Evolutionary conservation across 1,139 yeast genomes (phyloP).

Genomic region (Zygosaccharomyces pseudobailii): DNA sequence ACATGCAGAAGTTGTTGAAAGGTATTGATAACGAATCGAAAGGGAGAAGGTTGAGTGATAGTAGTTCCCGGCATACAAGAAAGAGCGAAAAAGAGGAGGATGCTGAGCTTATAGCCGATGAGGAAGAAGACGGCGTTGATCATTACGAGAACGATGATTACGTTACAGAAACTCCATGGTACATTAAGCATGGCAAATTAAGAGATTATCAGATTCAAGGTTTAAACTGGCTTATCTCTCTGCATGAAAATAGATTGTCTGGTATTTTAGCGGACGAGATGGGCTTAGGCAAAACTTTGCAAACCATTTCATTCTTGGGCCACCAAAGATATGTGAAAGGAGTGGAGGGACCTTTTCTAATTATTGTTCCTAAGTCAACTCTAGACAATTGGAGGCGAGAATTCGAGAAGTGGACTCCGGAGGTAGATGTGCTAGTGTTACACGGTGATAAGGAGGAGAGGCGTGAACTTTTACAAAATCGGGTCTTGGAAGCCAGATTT

Average conservation of each 20-base stretch:
- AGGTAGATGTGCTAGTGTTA: slow-evolving; percentile 58
- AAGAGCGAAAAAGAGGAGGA: slow-evolving; percentile 70
- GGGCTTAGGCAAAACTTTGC: slow-evolving; percentile 96
- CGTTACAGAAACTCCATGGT: slow-evolving; percentile 54
- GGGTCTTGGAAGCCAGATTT: slow-evolving; percentile 56
- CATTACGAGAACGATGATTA: slow-evolving; percentile 22
- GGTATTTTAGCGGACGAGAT: slow-evolving; percentile 97
- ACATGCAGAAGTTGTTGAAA: slow-evolving; percentile 44
- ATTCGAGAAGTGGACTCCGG: slow-evolving; percentile 75
- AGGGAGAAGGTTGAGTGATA: slow-evolving; percentile 21
- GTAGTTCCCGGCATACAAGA: slow-evolving; percentile 42
- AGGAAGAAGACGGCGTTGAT: slow-evolving; percentile 39
- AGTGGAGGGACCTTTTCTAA: slow-evolving; percentile 67
- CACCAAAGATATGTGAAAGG: slow-evolving; percentile 57
- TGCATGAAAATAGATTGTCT: slow-evolving; percentile 77
- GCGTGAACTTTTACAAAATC: slow-evolving; percentile 45
- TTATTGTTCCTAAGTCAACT: slow-evolving; percentile 74
- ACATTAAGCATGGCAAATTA: slow-evolving; percentile 51
- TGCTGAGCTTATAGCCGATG: slow-evolving; percentile 58
- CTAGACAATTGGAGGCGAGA: slow-evolving; percentile 78
- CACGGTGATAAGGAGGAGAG: slow-evolving; percentile 73
- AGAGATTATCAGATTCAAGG: slow-evolving; percentile 92
- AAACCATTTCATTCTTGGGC: slow-evolving; percentile 81
- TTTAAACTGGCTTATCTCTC: slow-evolving; percentile 81
- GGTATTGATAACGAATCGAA: slow-evolving; percentile 30